Percentiles rank a stretch among this genome's conserved stretches.
phyloP scores from a whole-genome alignment of 805 yeast genomes.

The Scheffersomyces lignosus region DNA sequence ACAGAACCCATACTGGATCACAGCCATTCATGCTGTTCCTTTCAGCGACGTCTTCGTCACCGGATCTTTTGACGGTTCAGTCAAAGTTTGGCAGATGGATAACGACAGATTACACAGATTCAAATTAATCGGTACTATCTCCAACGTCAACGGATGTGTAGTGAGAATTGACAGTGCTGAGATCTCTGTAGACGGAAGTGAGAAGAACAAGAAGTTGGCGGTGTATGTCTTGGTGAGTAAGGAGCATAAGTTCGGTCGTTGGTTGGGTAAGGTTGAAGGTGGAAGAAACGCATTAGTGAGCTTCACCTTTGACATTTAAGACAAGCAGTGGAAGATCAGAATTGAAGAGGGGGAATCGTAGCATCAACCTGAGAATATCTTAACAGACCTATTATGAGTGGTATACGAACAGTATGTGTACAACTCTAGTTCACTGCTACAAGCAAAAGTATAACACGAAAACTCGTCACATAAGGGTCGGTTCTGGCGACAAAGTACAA shows the following conservation, averaged over 20 bases:
- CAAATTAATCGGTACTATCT: constrained; percentile 52
- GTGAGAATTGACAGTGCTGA: constrained; percentile 61
- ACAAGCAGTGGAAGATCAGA: not conserved
- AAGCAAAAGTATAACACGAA: no score
- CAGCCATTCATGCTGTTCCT: constrained; percentile 79
- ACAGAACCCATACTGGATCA: constrained; percentile 81
- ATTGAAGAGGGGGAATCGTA: not conserved
- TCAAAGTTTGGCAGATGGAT: constrained; percentile 76
- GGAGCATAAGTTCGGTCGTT: constrained; percentile 88
- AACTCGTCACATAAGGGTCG: no score
- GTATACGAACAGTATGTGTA: no score
- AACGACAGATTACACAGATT: constrained; percentile 61
- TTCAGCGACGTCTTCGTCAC: constrained; percentile 79
- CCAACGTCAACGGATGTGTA: constrained; percentile 67
- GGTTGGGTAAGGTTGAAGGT: constrained; percentile 64
- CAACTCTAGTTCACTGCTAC: no score
- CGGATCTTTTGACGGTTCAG: constrained; percentile 84
- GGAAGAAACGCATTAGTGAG: constrained; percentile 68
- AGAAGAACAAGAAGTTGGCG: constrained; percentile 47
- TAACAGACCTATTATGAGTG: no score
- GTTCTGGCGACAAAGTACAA: no score
- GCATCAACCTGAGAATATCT: no score
- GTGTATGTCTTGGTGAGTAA: constrained; percentile 68
- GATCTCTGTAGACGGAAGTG: constrained; percentile 42
- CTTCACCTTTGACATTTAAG: constrained; percentile 25